Percentiles rank a stretch among this genome's conserved stretches.
phyloP scores from a whole-genome alignment of 805 yeast genomes.

The Kluyveromyces nonfermentans region DNA sequence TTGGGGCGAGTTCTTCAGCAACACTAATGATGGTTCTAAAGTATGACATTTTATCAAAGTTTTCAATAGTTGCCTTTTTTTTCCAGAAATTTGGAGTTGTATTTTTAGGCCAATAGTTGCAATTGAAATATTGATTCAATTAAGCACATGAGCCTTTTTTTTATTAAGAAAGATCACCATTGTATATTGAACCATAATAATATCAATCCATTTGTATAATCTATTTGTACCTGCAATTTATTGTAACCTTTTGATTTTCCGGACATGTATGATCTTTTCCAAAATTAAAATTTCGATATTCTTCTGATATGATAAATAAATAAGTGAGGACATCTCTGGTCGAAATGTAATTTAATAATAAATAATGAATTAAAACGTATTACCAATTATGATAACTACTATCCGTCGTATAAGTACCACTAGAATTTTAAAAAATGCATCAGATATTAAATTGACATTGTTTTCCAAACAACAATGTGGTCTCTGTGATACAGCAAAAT shows the following conservation, averaged over 20 bases:
- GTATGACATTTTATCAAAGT: too few relatives aligned
- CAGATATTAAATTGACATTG: constrained; percentile 36
- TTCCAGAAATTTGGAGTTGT: not conserved
- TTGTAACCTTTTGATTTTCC: too few relatives aligned
- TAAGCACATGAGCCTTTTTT: too few relatives aligned
- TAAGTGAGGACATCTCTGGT: too few relatives aligned
- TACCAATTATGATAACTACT: not conserved
- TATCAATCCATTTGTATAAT: too few relatives aligned
- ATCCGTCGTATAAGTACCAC: constrained; percentile 4
- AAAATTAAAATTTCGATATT: not conserved
- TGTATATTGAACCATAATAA: too few relatives aligned
- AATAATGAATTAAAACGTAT: not conserved
- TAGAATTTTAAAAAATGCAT: constrained; percentile 1
- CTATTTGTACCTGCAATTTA: too few relatives aligned
- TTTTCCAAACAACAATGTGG: constrained; percentile 65
- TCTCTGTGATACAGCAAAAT: constrained; percentile 57
- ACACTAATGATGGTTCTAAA: not conserved
- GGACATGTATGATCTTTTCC: not conserved
- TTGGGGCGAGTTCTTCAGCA: constrained; percentile 40
- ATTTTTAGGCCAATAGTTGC: not conserved
- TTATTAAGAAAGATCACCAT: too few relatives aligned
- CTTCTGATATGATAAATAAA: too few relatives aligned
- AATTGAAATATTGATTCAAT: too few relatives aligned
- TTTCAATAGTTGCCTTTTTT: not conserved
- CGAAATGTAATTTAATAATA: too few relatives aligned